Percentiles rank a stretch among this genome's conserved stretches.
These are phyloP conservation scores for Rosa hybrid DNA, from an alignment of 331 rosid genomes.

Conservation along the genomic window DNA sequence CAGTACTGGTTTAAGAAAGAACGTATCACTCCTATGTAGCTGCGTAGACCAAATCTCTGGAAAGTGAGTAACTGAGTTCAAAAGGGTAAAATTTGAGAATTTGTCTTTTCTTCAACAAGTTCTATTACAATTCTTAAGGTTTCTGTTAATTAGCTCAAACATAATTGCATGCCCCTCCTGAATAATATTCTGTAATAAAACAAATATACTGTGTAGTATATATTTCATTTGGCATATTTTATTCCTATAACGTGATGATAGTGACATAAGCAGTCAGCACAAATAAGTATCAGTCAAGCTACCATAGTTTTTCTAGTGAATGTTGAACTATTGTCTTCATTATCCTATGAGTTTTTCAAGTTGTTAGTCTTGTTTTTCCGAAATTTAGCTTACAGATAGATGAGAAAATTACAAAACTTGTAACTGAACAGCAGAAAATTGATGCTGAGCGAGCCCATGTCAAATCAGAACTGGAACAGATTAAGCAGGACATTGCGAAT, in stretches of 20 bases:
- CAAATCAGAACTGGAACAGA: conserved; percentile 81
- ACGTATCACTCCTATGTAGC: background rate
- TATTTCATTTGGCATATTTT: background rate
- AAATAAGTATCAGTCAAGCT: background rate
- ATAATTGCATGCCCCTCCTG: background rate
- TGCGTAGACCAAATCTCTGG: background rate
- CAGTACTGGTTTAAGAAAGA: background rate
- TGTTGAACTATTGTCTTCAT: background rate
- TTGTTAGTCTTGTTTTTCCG: conserved; percentile 48
- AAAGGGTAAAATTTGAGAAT: background rate
- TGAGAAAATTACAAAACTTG: conserved; percentile 68
- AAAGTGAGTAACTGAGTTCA: background rate
- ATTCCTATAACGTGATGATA: background rate
- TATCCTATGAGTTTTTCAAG: background rate
- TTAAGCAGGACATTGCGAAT: conserved; percentile 87
- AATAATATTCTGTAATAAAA: background rate
- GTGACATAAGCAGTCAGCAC: background rate
- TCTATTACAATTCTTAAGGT: background rate
- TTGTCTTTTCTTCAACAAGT: background rate
- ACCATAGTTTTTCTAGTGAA: background rate
- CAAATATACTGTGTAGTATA: background rate
- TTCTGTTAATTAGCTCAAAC: background rate
- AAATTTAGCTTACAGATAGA: conserved; percentile 84
- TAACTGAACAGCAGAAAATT: conserved; percentile 92
- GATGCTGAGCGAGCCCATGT: conserved; percentile 77